These are phyloP conservation scores for Melaleuca alternifolia DNA, from an alignment of 345 rosid genomes.

Conservation along the genomic window DNA sequence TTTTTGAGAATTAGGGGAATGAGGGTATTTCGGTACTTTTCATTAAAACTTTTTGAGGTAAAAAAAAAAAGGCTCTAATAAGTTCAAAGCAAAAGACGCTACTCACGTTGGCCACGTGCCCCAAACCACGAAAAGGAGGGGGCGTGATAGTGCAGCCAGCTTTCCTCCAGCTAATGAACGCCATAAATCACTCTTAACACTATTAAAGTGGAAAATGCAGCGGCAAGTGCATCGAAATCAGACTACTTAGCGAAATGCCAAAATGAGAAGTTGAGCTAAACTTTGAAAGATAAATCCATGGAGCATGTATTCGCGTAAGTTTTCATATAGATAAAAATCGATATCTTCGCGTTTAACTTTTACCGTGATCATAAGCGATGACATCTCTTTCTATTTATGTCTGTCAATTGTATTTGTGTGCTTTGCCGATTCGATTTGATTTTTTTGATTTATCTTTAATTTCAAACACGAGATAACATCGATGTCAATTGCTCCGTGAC, in stretches of 20 bases:
- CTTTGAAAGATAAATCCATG: no score
- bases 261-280: no score
- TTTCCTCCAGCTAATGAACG: neutral
- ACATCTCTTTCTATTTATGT: no score
- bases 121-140: neutral
- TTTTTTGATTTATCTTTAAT: no score
- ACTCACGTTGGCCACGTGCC: neutral
- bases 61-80: neutral
- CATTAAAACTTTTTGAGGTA: neutral
- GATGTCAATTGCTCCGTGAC: no score
- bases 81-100: neutral
- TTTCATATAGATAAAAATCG: no score
- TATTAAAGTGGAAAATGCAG: neutral
- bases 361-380: no score
- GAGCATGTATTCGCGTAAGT: no score
- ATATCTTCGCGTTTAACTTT: no score
- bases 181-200: neutral
- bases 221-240: neutral
- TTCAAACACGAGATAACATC: no score
- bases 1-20: neutral
- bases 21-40: neutral
- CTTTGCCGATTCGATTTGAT: no score
- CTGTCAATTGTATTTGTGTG: no score
- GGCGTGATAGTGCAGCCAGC: neutral
- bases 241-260: neutral